Percentiles rank a stretch among this genome's conserved stretches.
These are phyloP conservation scores for Ophiostoma ips DNA, from an alignment of 2,329 filamentous ascomycete species.

Conservation along the genomic window DNA sequence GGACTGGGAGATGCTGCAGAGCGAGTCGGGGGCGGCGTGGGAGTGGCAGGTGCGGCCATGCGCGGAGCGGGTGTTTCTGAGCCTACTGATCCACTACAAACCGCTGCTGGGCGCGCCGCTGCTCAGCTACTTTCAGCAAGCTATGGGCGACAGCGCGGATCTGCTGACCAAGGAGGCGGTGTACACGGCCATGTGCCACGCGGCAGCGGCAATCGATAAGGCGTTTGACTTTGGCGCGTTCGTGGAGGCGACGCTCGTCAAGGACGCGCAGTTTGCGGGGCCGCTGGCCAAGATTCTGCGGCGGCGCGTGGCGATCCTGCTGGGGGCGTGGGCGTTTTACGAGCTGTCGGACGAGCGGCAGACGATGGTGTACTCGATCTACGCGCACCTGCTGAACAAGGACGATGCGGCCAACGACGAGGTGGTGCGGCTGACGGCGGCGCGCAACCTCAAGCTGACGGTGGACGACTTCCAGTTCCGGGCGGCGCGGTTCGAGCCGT, in stretches of 20 bases:
- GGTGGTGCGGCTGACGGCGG: slow-evolving; percentile 84
- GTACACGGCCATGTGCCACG: slow-evolving; percentile 82
- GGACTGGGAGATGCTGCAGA: slow-evolving; percentile 87
- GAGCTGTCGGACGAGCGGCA: slow-evolving; percentile 55
- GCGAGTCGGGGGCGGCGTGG: slow-evolving; percentile 71
- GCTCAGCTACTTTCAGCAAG: slow-evolving; percentile 67
- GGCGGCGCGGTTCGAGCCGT: slow-evolving; percentile 60
- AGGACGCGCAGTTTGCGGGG: slow-evolving; percentile 56
- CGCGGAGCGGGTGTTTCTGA: slow-evolving; percentile 84
- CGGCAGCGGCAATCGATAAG: slow-evolving; percentile 60
- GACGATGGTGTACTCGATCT: slow-evolving; percentile 73
- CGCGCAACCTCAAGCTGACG: slow-evolving; percentile 65
- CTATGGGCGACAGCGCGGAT: slow-evolving; percentile 51
- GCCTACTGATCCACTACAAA: slow-evolving; percentile 82
- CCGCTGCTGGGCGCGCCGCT: slow-evolving; percentile 65
- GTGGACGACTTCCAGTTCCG: slow-evolving; percentile 77
- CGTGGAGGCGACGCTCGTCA: slow-evolving; percentile 57
- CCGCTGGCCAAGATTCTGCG: slow-evolving; percentile 66
- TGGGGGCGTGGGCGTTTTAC: slow-evolving; percentile 80
- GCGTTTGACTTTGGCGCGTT: slow-evolving; percentile 75
- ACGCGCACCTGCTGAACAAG: slow-evolving; percentile 67
- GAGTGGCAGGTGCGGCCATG: slow-evolving; percentile 88
- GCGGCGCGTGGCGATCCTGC: slow-evolving; percentile 72
- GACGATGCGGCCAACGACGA: slow-evolving; percentile 72
- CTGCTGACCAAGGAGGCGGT: slow-evolving; percentile 84